These are phyloP conservation scores for Penicillium sp. DNA, from an alignment of 2,329 filamentous ascomycete species.

Conservation along the genomic window DNA sequence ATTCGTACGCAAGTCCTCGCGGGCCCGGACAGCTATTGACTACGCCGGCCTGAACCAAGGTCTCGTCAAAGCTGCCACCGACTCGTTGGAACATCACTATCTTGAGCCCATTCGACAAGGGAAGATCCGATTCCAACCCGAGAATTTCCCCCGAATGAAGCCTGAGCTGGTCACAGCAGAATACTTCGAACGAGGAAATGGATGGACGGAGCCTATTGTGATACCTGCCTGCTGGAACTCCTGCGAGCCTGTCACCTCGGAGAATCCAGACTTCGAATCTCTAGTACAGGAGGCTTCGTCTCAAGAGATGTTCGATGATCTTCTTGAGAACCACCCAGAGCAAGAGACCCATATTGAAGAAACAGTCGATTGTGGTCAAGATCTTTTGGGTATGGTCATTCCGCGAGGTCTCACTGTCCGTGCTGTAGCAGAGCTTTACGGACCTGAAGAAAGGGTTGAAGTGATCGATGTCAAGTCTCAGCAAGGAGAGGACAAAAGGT, in stretches of 20 bases:
- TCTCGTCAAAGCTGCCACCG: constrained; percentile 62
- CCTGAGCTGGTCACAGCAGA: constrained; percentile 63
- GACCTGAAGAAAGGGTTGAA: constrained; percentile 60
- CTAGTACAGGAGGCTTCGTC: constrained; percentile 36
- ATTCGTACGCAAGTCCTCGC: constrained; percentile 64
- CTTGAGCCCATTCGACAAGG: constrained; percentile 66
- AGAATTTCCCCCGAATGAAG: constrained; percentile 62
- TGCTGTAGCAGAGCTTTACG: constrained; percentile 62
- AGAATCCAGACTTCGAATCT: constrained; percentile 26
- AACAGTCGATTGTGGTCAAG: constrained; percentile 60
- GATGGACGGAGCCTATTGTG: constrained; percentile 66
- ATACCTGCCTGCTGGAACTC: constrained; percentile 63
- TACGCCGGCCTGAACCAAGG: constrained; percentile 67
- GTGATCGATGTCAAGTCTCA: constrained; percentile 70
- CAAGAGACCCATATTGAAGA: constrained; percentile 35
- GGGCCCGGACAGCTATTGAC: constrained; percentile 64
- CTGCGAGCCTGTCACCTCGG: constrained; percentile 41
- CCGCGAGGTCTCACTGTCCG: constrained; percentile 63
- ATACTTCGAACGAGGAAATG: constrained; percentile 60
- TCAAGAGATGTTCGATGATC: constrained; percentile 42
- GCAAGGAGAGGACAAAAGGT: constrained; percentile 62
- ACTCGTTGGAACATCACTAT: constrained; percentile 65
- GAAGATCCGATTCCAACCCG: constrained; percentile 58
- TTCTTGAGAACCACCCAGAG: constrained; percentile 33
- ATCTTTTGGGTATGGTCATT: constrained; percentile 67